Evolutionary conservation across 75 land plant species (phyloP).

Genomic region (Selaginella moellendorffii): DNA sequence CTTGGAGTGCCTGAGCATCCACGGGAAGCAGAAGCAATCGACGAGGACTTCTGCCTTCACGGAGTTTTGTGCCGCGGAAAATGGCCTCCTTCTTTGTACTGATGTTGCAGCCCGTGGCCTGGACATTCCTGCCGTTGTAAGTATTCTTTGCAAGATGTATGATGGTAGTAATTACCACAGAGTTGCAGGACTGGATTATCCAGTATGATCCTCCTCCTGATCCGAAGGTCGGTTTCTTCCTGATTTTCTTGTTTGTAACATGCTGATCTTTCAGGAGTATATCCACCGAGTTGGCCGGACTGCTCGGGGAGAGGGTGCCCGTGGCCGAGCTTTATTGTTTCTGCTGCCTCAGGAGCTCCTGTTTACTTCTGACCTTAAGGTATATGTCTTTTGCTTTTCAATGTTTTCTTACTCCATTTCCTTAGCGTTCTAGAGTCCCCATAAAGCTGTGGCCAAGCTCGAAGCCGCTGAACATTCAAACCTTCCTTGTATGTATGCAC

Average conservation of each 20-base stretch:
- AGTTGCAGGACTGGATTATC: conserved; percentile 82
- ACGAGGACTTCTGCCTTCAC: conserved; percentile 74
- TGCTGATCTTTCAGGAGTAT: conserved; percentile 42
- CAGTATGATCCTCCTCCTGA: conserved; percentile 96
- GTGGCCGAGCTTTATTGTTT: too few species aligned
- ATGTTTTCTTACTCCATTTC: too few species aligned
- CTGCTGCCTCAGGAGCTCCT: too few species aligned
- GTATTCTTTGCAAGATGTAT: neutral
- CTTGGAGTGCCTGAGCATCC: conserved; percentile 72
- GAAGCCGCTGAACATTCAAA: too few species aligned
- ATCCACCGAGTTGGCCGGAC: conserved; percentile 95
- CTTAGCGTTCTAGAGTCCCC: too few species aligned
- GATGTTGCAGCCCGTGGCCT: conserved; percentile 96
- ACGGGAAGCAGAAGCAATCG: conserved; percentile 91
- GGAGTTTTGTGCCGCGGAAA: conserved; percentile 78
- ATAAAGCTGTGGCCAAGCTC: too few species aligned
- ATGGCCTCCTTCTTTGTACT: conserved; percentile 71
- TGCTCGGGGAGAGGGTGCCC: conserved; percentile 79
- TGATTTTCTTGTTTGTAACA: neutral
- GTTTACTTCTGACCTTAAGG: too few species aligned
- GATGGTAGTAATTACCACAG: neutral
- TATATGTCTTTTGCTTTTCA: too few species aligned
- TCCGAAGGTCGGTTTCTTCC: conserved; percentile 41
- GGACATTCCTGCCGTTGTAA: conserved; percentile 91
- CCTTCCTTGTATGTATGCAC: too few species aligned